Percentiles rank a stretch among this genome's conserved stretches.
These are phyloP conservation scores for Sclerotinia sclerotiorum DNA, from an alignment of 2,329 filamentous ascomycete genomes.

Conservation along the genomic window DNA sequence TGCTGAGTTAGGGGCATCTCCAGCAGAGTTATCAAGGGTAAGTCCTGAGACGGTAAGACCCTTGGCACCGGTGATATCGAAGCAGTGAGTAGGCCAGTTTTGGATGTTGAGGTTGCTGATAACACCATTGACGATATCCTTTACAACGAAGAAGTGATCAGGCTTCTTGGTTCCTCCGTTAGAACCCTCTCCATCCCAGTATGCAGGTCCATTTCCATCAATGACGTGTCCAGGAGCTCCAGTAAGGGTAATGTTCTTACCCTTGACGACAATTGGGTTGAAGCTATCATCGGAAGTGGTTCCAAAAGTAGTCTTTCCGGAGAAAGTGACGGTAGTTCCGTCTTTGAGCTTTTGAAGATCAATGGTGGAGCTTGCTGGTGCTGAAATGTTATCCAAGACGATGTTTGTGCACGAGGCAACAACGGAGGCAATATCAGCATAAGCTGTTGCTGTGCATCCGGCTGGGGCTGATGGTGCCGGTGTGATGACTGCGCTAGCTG, in stretches of 20 bases:
- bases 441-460: slow-evolving; percentile 54
- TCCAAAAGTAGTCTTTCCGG: slow-evolving; percentile 64
- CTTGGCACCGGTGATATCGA: slow-evolving; percentile 47
- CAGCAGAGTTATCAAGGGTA: slow-evolving; percentile 58
- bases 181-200: slow-evolving; percentile 61
- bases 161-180: slow-evolving; percentile 63
- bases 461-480: neutral
- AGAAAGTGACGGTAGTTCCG: slow-evolving; percentile 55
- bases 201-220: slow-evolving; percentile 47
- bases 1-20: slow-evolving; percentile 42
- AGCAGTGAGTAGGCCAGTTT: slow-evolving; percentile 56
- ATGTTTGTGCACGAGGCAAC: slow-evolving; percentile 46
- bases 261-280: slow-evolving; percentile 48
- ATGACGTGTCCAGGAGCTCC: slow-evolving; percentile 44
- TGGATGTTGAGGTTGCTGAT: slow-evolving; percentile 53
- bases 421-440: slow-evolving; percentile 43
- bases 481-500: neutral
- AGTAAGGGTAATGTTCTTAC: slow-evolving; percentile 31
- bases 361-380: slow-evolving; percentile 44
- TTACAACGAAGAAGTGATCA: slow-evolving; percentile 60
- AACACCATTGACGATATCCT: slow-evolving; percentile 48
- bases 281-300: slow-evolving; percentile 66
- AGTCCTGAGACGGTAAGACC: slow-evolving; percentile 50
- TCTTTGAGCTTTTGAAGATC: slow-evolving; percentile 44
- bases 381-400: slow-evolving; percentile 44